Base-by-base conservation (phyloP, 73 alveolate species). In the Durusdinium trenchii region DNA sequence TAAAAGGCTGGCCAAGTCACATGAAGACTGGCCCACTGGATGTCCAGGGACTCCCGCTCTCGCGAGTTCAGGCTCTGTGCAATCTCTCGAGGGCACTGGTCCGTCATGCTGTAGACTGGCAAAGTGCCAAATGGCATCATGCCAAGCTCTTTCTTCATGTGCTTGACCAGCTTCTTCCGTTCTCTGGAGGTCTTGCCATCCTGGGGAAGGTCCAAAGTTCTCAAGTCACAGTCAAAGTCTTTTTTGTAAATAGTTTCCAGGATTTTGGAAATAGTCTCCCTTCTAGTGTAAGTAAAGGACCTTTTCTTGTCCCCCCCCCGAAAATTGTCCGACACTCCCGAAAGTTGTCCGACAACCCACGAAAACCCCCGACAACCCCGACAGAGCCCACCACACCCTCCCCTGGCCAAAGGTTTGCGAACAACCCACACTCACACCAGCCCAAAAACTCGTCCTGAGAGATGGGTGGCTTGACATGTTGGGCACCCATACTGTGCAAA, bases 1-100 rank as follows among this genome's bases (percentile, higher is more conserved):
- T n/a, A n/a, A n/a, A n/a, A n/a, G n/a, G n/a, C n/a, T n/a, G 12
- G 69, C 18, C 84, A 71, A n/a, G 84, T 71, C 43, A 71, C 84
- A 10, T 71, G 52, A 3, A 71, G 35, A 6, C 3, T 16, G 12
- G 84, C 84, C 10, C 28, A 5, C 3, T 71, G 48, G 28, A 71
- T 28, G 26, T 71, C 51, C 84, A 71, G 7, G 84, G 51, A 28
- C 9, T 38, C 51, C 7, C 84, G 48, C 84, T 71, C 84, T 6
- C 84, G 84, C 30, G 84, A 35, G 51, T 71, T 71, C 43, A 71
- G 26, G 52, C 26, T 3, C 18, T 14, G 52, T 6, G 51, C 16
- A 14, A 28, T n/a, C 52, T 6, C 10, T 20, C 10, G 16, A 3
- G 84, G 84, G 51, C 6, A 28, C n/a, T n/a, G n/a, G 36, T 5